A percentile compares a stretch with the other conserved stretches of the same genome.
phyloP scores from a whole-genome alignment of 371 early-diverging fungal species.

The Apophysomyces sp. region DNA sequence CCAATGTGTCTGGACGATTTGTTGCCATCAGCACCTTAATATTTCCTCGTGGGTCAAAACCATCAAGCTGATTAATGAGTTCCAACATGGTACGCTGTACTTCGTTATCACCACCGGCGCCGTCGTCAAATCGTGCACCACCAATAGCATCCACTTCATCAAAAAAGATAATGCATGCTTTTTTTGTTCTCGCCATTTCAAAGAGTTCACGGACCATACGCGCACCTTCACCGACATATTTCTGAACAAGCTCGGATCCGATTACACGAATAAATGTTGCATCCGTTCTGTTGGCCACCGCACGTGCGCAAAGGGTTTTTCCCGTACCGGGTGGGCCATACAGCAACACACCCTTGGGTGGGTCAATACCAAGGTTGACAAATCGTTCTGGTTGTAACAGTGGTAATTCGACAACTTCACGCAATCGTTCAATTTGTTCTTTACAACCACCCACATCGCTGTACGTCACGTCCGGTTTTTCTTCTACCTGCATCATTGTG shows the following conservation, averaged over 20 bases:
- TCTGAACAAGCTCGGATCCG: slow-evolving; percentile 99
- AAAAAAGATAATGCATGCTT: slow-evolving; percentile 97
- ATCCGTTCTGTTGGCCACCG: slow-evolving; percentile 99
- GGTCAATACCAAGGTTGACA: slow-evolving; percentile 99
- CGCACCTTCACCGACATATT: slow-evolving; percentile 99
- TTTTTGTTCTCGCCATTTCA: slow-evolving; percentile 94
- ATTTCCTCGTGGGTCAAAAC: slow-evolving; percentile 98
- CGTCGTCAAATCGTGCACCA: slow-evolving; percentile 88
- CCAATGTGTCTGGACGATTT: slow-evolving; percentile 98
- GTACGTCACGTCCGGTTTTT: slow-evolving; percentile 99
- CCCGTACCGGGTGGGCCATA: slow-evolving; percentile 99
- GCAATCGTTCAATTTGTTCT: slow-evolving; percentile 99
- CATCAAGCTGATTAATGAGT: slow-evolving; percentile 99
- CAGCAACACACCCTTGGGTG: slow-evolving; percentile 98
- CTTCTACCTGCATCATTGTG: slow-evolving; percentile 99
- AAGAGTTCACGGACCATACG: slow-evolving; percentile 99
- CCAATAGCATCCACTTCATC: slow-evolving; percentile 99
- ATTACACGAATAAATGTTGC: slow-evolving; percentile 99
- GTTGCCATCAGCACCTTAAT: slow-evolving; percentile 99
- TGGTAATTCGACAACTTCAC: slow-evolving; percentile 99
- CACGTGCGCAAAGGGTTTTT: slow-evolving; percentile 98
- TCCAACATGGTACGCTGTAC: slow-evolving; percentile 99
- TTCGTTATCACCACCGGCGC: slow-evolving; percentile 94
- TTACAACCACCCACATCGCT: slow-evolving; percentile 99
- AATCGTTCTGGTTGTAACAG: slow-evolving; percentile 99